Conservation (phyloP, 2,329 filamentous ascomycete species). For the Sclerotinia sclerotiorum region DNA sequence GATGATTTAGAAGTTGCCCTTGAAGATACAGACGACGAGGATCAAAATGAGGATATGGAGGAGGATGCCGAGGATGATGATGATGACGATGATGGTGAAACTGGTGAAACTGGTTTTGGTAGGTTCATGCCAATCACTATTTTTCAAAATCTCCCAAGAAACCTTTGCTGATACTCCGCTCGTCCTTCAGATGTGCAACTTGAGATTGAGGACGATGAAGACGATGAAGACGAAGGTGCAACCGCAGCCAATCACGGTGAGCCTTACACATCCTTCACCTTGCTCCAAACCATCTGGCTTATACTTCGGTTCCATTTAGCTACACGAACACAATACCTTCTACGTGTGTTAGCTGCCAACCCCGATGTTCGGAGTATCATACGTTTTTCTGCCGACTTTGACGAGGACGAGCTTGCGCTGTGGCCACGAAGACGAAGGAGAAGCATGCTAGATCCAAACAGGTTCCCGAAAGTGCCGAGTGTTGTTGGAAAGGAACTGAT, state of each 20-base stretch:
- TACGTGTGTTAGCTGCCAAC: constrained; percentile 30
- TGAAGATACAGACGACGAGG: neutral
- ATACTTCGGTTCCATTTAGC: constrained; percentile 35
- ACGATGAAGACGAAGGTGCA: constrained; percentile 29
- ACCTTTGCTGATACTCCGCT: neutral
- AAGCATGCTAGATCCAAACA: constrained; percentile 50
- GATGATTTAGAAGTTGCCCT: neutral
- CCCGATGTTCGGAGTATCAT: constrained; percentile 22
- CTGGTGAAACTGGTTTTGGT: constrained; percentile 9
- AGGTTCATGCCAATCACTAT: neutral
- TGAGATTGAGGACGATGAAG: constrained; percentile 23
- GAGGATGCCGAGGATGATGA: neutral
- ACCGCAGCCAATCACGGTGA: constrained; percentile 40
- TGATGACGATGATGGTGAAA: neutral
- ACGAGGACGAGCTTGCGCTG: constrained; percentile 39
- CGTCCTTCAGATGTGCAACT: constrained; percentile 10
- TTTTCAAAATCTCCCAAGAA: neutral
- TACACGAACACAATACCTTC: constrained; percentile 29
- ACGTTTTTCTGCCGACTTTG: constrained; percentile 28
- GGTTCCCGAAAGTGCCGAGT: constrained; percentile 83
- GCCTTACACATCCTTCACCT: constrained; percentile 37
- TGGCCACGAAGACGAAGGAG: constrained; percentile 50
- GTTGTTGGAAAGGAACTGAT: constrained; percentile 75
- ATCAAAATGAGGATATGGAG: neutral
- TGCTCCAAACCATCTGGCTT: constrained; percentile 33